These are phyloP conservation scores for Sugiyamaella grinbergsii DNA, from an alignment of 1,139 yeast genomes.

Conservation along the genomic window DNA sequence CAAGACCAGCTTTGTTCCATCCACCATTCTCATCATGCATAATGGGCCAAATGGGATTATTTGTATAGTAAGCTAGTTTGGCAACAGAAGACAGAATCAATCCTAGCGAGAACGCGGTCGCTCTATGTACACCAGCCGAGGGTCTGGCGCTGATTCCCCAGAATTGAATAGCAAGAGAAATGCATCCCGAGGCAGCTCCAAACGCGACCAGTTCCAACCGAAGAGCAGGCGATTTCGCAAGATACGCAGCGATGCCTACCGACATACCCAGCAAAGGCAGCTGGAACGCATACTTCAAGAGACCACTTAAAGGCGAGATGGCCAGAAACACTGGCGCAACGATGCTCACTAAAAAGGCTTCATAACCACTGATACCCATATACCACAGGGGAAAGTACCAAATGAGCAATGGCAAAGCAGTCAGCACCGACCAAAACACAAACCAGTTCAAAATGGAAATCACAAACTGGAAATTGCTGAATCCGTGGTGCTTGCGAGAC, in stretches of 20 bases:
- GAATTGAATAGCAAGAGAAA: constrained; percentile 65
- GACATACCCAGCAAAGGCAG: constrained; percentile 58
- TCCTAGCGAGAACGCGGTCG: constrained; percentile 70
- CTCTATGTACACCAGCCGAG: constrained; percentile 53
- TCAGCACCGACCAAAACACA: constrained; percentile 79
- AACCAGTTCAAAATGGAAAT: constrained; percentile 45
- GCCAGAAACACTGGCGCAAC: constrained; percentile 59
- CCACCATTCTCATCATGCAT: constrained; percentile 89
- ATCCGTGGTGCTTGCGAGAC: constrained; percentile 35
- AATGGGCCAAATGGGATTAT: constrained; percentile 96
- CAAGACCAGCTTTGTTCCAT: constrained; percentile 69
- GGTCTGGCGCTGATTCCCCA: constrained; percentile 50
- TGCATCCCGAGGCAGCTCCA: constrained; percentile 65
- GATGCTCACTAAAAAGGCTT: constrained; percentile 64
- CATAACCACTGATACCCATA: constrained; percentile 97
- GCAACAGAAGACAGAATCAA: constrained; percentile 69
- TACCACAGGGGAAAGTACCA: constrained; percentile 99
- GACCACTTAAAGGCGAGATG: constrained; percentile 53
- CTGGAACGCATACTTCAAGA: constrained; percentile 55
- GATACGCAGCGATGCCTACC: constrained; percentile 76
- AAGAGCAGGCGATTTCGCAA: constrained; percentile 63
- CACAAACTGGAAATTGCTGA: constrained; percentile 34
- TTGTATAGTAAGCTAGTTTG: constrained; percentile 75
- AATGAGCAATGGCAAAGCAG: constrained; percentile 79
- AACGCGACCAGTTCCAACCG: constrained; percentile 66